Evolutionary conservation across 2,329 filamentous ascomycete genomes (phyloP).

Genomic region (Exserohilum turcica): DNA sequence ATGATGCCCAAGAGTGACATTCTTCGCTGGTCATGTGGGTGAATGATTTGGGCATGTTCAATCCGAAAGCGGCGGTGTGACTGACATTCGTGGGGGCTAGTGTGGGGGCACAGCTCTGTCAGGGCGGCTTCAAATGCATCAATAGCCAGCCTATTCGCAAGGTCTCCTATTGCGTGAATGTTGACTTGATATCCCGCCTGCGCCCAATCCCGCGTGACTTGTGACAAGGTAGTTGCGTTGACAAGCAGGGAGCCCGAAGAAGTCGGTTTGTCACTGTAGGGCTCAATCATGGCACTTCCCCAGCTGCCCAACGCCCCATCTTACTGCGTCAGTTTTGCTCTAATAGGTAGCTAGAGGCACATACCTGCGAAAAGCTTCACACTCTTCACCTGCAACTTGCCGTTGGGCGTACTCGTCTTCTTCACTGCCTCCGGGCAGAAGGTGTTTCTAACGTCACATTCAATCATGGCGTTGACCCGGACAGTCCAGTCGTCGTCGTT

Average conservation of each 20-base stretch:
- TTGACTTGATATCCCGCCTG: slow-evolving; percentile 68
- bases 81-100: slow-evolving; percentile 55
- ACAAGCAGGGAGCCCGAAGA: slow-evolving; percentile 69
- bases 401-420: slow-evolving; percentile 53
- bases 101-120: slow-evolving; percentile 56
- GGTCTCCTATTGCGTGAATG: slow-evolving; percentile 74
- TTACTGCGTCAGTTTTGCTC: slow-evolving; percentile 37
- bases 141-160: slow-evolving; percentile 68
- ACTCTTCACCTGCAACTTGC: slow-evolving; percentile 62
- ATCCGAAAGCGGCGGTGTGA: slow-evolving; percentile 66
- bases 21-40: slow-evolving; percentile 66
- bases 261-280: slow-evolving; percentile 67
- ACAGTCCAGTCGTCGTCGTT: slow-evolving; percentile 62
- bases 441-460: slow-evolving; percentile 67
- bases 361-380: slow-evolving; percentile 72
- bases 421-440: slow-evolving; percentile 62
- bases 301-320: slow-evolving; percentile 73
- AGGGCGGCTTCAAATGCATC: slow-evolving; percentile 66
- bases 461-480: slow-evolving; percentile 71
- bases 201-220: slow-evolving; percentile 64
- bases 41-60: slow-evolving; percentile 73
- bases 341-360: slow-evolving; percentile 12
- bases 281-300: slow-evolving; percentile 73
- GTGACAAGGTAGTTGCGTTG: slow-evolving; percentile 63
- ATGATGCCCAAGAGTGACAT: slow-evolving; percentile 66